Base-by-base conservation (phyloP, 1,284 basidiomycete species). In the Irpex sp. region DNA sequence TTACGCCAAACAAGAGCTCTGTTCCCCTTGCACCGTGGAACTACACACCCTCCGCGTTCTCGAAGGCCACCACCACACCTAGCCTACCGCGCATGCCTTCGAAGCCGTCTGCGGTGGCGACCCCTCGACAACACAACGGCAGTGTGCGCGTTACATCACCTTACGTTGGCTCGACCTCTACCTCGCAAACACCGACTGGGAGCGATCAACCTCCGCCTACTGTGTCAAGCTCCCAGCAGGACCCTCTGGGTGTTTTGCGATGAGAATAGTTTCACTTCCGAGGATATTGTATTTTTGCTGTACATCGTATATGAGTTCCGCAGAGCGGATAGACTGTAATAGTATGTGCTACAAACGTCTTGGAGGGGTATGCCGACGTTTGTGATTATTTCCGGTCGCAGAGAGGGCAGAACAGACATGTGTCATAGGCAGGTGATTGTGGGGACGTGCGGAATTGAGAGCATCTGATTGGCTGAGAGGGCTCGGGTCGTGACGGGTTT, bases 231-330 rank as follows among this genome's bases (percentile, higher is more conserved):
- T 70, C 69, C 12, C 75, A 80, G 62, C 77, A 82, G 51, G 87
- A 90, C 74, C 87, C 87, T n/a, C 70, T 90, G 53, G 87, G 87
- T 49, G 87, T 79, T 57, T 57, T 67, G 57, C 62, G 62, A 14
- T 63, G 58, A 61, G 39, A 36, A 60, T 63, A 2, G 21, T 54
- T 21, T 12, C 5, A 10, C 9, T 8, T 18, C 16, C 35, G 52
- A 54, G 52, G 14, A 35, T 28, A 9, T 23, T 54, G 12, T 33
- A 14, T 54, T 33, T 23, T 28, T 35, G 39, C 33, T 54, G 52
- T 54, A 54, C 14, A 54, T 35, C 14, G 14, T 18, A 18, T 51
- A 5, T 18, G 48, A 10, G 23, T 12, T 54, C 28, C 52, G 52
- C 52, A 54, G 12, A 45, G 42, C 18, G 42, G 42, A 45, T 18